A percentile compares a stretch with the other conserved stretches of the same genome.
These are phyloP conservation scores for Tephrocybe sp. DNA, from an alignment of 768 basidiomycete species.

Conservation along the genomic window DNA sequence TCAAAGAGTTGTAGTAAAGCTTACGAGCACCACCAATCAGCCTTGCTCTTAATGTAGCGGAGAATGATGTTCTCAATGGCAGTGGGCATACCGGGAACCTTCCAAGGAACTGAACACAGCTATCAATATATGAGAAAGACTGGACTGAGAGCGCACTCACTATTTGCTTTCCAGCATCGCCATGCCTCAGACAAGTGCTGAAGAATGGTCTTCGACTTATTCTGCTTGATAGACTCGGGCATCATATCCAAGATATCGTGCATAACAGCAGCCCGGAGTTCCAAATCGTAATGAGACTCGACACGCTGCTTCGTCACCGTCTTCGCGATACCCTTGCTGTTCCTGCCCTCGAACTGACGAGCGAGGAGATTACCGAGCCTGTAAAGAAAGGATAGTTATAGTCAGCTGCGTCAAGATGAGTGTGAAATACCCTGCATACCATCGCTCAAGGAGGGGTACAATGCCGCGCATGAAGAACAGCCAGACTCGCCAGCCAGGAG, in stretches of 20 bases:
- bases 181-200: slow-evolving; percentile 98
- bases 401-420: neutral
- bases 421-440: slow-evolving; percentile 44
- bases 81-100: slow-evolving; percentile 99
- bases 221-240: slow-evolving; percentile 99
- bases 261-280: slow-evolving; percentile 98
- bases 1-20: slow-evolving; percentile 23
- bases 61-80: slow-evolving; percentile 99
- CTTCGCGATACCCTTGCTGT: slow-evolving; percentile 94
- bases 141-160: slow-evolving; percentile 33
- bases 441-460: slow-evolving; percentile 94
- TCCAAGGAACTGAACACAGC: slow-evolving; percentile 79
- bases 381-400: slow-evolving; percentile 1
- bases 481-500: slow-evolving; percentile 99
- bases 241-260: slow-evolving; percentile 99
- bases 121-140: slow-evolving; percentile 4
- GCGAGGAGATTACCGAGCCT: slow-evolving; percentile 95
- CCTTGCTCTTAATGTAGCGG: slow-evolving; percentile 98
- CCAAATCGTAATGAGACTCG: slow-evolving; percentile 97
- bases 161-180: slow-evolving; percentile 97
- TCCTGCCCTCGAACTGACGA: slow-evolving; percentile 97
- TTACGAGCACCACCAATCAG: slow-evolving; percentile 97
- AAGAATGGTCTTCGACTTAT: slow-evolving; percentile 99
- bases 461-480: slow-evolving; percentile 99
- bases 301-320: slow-evolving; percentile 99